These are phyloP conservation scores for Leccinum ochraceum DNA, from an alignment of 768 basidiomycete species.

Conservation along the genomic window DNA sequence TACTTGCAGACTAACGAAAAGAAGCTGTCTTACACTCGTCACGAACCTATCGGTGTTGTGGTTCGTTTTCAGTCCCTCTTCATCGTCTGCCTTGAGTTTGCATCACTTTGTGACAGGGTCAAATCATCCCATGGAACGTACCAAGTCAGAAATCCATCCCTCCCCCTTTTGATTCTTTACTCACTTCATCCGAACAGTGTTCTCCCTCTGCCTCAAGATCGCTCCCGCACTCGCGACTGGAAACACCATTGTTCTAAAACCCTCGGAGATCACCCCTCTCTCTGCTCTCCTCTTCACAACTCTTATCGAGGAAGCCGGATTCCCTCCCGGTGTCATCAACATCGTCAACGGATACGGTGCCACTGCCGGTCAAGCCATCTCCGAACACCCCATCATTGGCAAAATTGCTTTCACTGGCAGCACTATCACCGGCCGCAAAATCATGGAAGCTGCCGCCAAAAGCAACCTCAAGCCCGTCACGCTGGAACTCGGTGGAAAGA, in stretches of 20 bases:
- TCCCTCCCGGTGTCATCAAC: constrained; percentile 12
- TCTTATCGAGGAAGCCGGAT: constrained; percentile 9
- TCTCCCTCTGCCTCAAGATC: constrained; percentile 11
- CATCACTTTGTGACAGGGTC: constrained; percentile 3
- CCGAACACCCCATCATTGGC: constrained; percentile 7
- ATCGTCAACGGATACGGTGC: constrained; percentile 10
- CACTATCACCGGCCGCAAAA: constrained; percentile 15
- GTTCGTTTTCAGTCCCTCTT: neutral
- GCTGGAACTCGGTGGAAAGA: constrained; percentile 16
- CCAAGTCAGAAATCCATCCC: constrained; percentile 1
- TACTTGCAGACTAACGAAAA: constrained; percentile 1
- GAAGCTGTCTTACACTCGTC: constrained; percentile 12
- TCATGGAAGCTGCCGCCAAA: constrained; percentile 15
- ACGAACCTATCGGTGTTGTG: constrained; percentile 15
- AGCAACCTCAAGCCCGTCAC: constrained; percentile 15
- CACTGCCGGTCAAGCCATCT: constrained; percentile 13
- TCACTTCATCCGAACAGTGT: neutral
- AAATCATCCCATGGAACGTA: constrained; percentile 16
- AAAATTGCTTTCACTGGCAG: constrained; percentile 14
- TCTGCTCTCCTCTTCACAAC: constrained; percentile 10
- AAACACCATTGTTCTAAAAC: constrained; percentile 14
- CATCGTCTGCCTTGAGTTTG: neutral
- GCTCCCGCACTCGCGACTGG: constrained; percentile 14
- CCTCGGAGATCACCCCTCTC: constrained; percentile 12
- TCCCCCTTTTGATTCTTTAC: neutral